Conservation (phyloP, 257 asterid species). For the Salvia miltiorrhiza region DNA sequence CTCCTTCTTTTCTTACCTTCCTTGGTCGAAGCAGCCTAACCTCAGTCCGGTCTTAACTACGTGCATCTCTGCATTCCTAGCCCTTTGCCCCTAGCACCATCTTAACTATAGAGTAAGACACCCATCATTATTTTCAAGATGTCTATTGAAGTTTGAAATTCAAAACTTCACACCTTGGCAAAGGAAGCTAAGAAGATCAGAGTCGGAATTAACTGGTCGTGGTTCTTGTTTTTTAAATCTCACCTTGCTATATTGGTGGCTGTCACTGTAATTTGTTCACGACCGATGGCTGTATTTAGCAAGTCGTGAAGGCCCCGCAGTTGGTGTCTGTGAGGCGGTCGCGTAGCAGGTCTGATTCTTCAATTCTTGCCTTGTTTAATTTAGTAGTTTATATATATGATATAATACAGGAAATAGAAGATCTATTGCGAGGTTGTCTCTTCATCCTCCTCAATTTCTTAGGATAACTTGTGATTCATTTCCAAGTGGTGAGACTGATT, state of each 20-base stretch:
- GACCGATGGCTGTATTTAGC: not conserved
- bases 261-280: not conserved
- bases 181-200: not conserved
- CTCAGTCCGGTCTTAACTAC: not conserved
- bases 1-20: not conserved
- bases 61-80: not conserved
- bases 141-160: not conserved
- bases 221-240: not conserved
- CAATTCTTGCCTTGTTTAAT: too few relatives aligned
- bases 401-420: too few relatives aligned
- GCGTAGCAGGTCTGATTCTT: too few relatives aligned
- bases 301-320: too few relatives aligned
- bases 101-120: not conserved
- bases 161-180: not conserved
- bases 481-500: too few relatives aligned
- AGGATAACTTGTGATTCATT: too few relatives aligned
- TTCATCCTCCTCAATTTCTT: too few relatives aligned
- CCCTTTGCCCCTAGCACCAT: not conserved
- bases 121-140: not conserved
- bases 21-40: not conserved
- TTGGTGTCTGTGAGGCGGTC: too few relatives aligned
- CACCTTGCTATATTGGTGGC: not conserved
- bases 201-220: not conserved
- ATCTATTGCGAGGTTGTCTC: too few relatives aligned
- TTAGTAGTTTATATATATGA: too few relatives aligned